Conservation (phyloP, 2,329 filamentous ascomycete species). For the Fusarium chaquense region DNA sequence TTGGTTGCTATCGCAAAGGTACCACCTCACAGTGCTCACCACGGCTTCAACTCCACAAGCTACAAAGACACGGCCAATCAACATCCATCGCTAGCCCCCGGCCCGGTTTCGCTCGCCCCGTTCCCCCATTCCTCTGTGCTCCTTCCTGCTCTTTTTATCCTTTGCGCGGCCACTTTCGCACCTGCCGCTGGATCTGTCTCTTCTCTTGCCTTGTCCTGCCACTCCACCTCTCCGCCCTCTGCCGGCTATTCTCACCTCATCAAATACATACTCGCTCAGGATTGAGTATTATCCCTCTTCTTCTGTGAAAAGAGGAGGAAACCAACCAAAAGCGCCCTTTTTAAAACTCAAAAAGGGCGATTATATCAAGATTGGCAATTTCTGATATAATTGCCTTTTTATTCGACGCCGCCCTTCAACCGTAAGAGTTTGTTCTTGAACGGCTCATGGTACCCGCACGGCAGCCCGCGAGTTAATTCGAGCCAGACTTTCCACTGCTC, state of each 20-base stretch:
- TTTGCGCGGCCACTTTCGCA: slow-evolving; percentile 39
- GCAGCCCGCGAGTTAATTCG: slow-evolving; percentile 47
- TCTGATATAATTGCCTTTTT: slow-evolving; percentile 32
- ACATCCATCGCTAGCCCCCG: slow-evolving; percentile 12
- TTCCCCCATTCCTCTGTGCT: slow-evolving; percentile 39
- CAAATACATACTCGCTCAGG: slow-evolving; percentile 29
- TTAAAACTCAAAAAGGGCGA: slow-evolving; percentile 11
- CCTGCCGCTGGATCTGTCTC: slow-evolving; percentile 33
- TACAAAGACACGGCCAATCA: slow-evolving; percentile 22
- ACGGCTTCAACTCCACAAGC: slow-evolving; percentile 32
- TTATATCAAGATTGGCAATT: slow-evolving; percentile 31
- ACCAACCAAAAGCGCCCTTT: neutral
- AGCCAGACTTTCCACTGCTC: slow-evolving; percentile 37
- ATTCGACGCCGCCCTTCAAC: slow-evolving; percentile 33
- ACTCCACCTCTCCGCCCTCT: slow-evolving; percentile 42
- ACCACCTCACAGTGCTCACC: slow-evolving; percentile 45
- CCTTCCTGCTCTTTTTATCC: slow-evolving; percentile 40
- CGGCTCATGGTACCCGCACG: slow-evolving; percentile 47
- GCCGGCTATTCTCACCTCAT: slow-evolving; percentile 39
- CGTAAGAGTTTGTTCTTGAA: slow-evolving; percentile 37
- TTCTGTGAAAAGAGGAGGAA: slow-evolving; percentile 18
- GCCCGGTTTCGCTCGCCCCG: slow-evolving; percentile 33
- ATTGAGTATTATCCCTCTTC: slow-evolving; percentile 28
- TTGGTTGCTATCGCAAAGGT: slow-evolving; percentile 29
- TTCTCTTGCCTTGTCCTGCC: slow-evolving; percentile 37